Evolutionary conservation across 352 stramenopile genomes (phyloP).

Genomic region (Phytophthora pseudosyringae): DNA sequence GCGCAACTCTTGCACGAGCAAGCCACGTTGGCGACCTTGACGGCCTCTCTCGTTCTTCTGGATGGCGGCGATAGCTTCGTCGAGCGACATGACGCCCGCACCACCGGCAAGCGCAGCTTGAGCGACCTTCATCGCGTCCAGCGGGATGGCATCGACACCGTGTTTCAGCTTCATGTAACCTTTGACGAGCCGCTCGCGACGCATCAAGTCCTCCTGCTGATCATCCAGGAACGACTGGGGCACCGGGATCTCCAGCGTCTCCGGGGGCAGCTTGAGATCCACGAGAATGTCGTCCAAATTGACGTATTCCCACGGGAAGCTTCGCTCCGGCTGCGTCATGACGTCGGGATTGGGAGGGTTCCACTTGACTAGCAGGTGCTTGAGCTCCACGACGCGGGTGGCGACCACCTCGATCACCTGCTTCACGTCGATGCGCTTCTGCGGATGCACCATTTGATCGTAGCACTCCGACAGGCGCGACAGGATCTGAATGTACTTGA

Average conservation of each 20-base stretch:
- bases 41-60: slow-evolving; percentile 91
- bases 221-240: slow-evolving; percentile 92
- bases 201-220: slow-evolving; percentile 56
- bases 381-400: slow-evolving; percentile 86
- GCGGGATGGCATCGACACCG: slow-evolving; percentile 67
- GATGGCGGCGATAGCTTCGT: slow-evolving; percentile 90
- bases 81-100: slow-evolving; percentile 42
- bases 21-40: slow-evolving; percentile 86
- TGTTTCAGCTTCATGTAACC: slow-evolving; percentile 93
- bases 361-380: slow-evolving; percentile 95
- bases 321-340: slow-evolving; percentile 69
- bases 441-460: slow-evolving; percentile 94
- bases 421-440: slow-evolving; percentile 95
- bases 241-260: slow-evolving; percentile 91
- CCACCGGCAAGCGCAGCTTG: slow-evolving; percentile 36
- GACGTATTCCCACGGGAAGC: slow-evolving; percentile 96
- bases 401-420: slow-evolving; percentile 93
- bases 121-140: slow-evolving; percentile 48
- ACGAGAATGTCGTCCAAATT: slow-evolving; percentile 93
- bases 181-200: slow-evolving; percentile 86
- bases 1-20: slow-evolving; percentile 82
- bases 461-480: slow-evolving; percentile 91
- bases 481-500: slow-evolving; percentile 95
- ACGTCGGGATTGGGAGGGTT: slow-evolving; percentile 93
- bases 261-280: slow-evolving; percentile 93